A percentile compares a stretch with the other conserved stretches of the same genome.
Evolutionary conservation across 164 flowering plant genomes (phyloP).

Genomic region (Umbilicus rupestris): DNA sequence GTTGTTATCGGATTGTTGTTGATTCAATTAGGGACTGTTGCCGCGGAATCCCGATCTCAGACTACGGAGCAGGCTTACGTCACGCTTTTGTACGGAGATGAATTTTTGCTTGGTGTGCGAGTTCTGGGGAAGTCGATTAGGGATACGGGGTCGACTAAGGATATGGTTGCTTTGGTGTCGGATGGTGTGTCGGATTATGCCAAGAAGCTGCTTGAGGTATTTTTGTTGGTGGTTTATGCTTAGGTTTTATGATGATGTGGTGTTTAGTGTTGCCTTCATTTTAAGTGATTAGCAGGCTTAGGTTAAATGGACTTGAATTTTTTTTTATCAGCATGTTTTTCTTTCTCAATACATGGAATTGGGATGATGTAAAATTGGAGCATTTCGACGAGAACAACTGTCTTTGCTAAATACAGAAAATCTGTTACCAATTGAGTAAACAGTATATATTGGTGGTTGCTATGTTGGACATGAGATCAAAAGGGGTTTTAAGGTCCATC

Average conservation of each 20-base stretch:
- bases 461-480: background rate
- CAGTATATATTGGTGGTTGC: background rate
- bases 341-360: no score
- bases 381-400: no score
- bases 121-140: constrained; percentile 90
- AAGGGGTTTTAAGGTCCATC: no score
- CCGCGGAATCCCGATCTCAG: background rate
- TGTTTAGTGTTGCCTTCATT: background rate
- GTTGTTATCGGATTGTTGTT: background rate
- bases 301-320: background rate
- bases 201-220: constrained; percentile 65
- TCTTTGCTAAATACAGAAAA: no score
- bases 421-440: background rate
- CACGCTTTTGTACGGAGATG: constrained; percentile 91
- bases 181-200: constrained; percentile 92
- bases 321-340: background rate
- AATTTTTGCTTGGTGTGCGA: constrained; percentile 83
- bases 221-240: background rate
- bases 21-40: background rate
- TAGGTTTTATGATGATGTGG: background rate
- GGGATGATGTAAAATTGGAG: no score
- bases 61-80: constrained; percentile 47
- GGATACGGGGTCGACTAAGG: constrained; percentile 72
- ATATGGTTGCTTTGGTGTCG: constrained; percentile 88
- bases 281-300: background rate